Evolutionary conservation across 257 asterid genomes (phyloP), one percentile per base, ranked within the genome.

Genomic region (Nicotiana noctiflora): DNA sequence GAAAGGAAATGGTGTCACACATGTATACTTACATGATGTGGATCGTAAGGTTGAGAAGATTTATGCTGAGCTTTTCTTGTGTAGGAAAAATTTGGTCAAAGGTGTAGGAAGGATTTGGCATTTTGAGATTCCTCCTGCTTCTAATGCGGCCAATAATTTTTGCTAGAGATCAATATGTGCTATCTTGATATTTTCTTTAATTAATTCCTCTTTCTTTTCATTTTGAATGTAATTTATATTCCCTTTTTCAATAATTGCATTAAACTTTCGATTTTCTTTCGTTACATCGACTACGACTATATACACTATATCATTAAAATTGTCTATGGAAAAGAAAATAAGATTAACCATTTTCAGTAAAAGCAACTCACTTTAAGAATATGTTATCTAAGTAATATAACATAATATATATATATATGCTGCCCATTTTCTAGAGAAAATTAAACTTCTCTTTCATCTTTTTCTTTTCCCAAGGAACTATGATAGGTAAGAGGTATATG

Each of bases 1-100:
- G 88, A 91, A 86, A 32, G 74, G 82, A 61, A 18, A 91, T 0
- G 98, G 98, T 0, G 89, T 79, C 56, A 95, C 97, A 44, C 97
- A 95, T 82, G 92, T 95, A 14, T 95, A 90, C 62, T 44, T 95
- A 85, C 99, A 93, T 60, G 99, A 95, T 63, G 93, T 93, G 84
- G 90, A 93, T 65, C 94, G 98, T 18, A 81, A 68, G 77, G 97
- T 93, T 66, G 98, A 95, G 90, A 91, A 87, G 77, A 84, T 80
- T 83, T 95, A 90, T 13, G 97, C 97, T 1, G 90, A 92, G 34
- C 81, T 72, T 78, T 91, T 95, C 37, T 79, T 95, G 84, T 95
- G 99, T 83, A 86, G 80, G 72, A 92, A 91, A 83, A 8, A 91
- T 82, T 59, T 87, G 40, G 91, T 89, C n/a, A 84, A 92, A 76